These are phyloP conservation scores for Aspergillus asperescens DNA, from an alignment of 495 filamentous ascomycete genomes.

Conservation along the genomic window DNA sequence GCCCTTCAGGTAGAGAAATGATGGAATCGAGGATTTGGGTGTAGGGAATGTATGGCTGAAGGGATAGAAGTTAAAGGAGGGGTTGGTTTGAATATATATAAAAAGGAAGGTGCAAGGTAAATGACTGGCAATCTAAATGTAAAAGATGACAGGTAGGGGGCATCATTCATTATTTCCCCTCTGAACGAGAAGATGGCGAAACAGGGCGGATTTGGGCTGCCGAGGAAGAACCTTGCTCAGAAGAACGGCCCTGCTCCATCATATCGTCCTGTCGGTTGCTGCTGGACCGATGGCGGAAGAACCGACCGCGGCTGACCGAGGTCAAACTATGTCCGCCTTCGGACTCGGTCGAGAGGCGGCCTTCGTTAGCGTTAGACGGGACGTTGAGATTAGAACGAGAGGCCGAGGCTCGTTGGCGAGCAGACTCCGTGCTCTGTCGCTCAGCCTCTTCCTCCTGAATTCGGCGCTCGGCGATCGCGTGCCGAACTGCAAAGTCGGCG, in stretches of 20 bases:
- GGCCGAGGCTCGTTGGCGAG: slow-evolving; percentile 3
- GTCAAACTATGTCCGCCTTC: slow-evolving; percentile 29
- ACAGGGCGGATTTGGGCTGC: slow-evolving; percentile 2
- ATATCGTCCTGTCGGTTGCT: slow-evolving; percentile 25
- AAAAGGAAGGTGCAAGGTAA: background rate
- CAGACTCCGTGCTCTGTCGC: slow-evolving; percentile 26
- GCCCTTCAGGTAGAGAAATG: background rate
- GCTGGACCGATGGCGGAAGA: slow-evolving; percentile 35
- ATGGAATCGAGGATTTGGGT: too few relatives aligned
- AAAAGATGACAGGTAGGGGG: background rate
- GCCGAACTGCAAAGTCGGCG: slow-evolving; percentile 36
- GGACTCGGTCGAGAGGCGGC: slow-evolving; percentile 34
- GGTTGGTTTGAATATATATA: background rate
- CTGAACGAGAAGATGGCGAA: background rate
- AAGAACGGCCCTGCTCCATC: slow-evolving; percentile 32
- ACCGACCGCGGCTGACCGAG: slow-evolving; percentile 31
- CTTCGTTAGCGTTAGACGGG: slow-evolving; percentile 14
- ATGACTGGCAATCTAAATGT: background rate
- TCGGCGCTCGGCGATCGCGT: slow-evolving; percentile 35
- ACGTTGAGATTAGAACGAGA: slow-evolving; percentile 27
- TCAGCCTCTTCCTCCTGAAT: slow-evolving; percentile 42
- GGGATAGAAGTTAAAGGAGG: background rate
- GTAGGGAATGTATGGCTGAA: background rate
- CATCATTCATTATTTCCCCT: slow-evolving; percentile 8
- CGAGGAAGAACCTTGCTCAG: slow-evolving; percentile 10